Conservation (phyloP, 345 rosid genomes). For the Brassica incana region DNA sequence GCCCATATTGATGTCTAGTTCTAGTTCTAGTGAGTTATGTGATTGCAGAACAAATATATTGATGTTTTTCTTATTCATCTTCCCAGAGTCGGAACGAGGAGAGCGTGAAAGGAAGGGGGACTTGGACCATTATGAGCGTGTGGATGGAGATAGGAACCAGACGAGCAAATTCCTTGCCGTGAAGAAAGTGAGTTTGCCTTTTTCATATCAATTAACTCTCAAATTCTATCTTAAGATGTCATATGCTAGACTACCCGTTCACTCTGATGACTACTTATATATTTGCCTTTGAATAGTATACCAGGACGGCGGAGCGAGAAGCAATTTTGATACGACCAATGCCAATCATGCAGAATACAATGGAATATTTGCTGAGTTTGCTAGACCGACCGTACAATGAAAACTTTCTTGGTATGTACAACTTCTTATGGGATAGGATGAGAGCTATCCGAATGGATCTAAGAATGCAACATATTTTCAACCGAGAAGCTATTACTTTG, state of each 20-base stretch:
- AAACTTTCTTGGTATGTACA: conserved; percentile 79
- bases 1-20: conserved; percentile 13
- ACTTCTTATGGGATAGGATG: conserved; percentile 99
- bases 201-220: background rate
- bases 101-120: conserved; percentile 99
- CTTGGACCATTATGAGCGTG: conserved; percentile 87
- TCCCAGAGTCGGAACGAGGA: conserved; percentile 82
- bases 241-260: background rate
- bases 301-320: conserved; percentile 94
- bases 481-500: conserved; percentile 73
- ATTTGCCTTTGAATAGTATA: conserved; percentile 58
- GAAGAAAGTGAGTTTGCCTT: conserved; percentile 51
- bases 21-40: conserved; percentile 10
- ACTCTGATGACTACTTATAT: conserved; percentile 35
- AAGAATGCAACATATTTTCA: conserved; percentile 95
- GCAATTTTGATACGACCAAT: conserved; percentile 85
- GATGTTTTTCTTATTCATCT: conserved; percentile 15
- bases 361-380: conserved; percentile 75
- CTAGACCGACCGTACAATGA: conserved; percentile 82
- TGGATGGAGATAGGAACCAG: conserved; percentile 94
- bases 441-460: conserved; percentile 96
- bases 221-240: conserved; percentile 23
- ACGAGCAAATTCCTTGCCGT: conserved; percentile 80
- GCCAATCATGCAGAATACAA: conserved; percentile 79
- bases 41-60: conserved; percentile 14